A percentile compares a stretch with the other conserved stretches of the same genome.
Conservation (phyloP, 257 asterid species). For the Lavandula angustifolia region DNA sequence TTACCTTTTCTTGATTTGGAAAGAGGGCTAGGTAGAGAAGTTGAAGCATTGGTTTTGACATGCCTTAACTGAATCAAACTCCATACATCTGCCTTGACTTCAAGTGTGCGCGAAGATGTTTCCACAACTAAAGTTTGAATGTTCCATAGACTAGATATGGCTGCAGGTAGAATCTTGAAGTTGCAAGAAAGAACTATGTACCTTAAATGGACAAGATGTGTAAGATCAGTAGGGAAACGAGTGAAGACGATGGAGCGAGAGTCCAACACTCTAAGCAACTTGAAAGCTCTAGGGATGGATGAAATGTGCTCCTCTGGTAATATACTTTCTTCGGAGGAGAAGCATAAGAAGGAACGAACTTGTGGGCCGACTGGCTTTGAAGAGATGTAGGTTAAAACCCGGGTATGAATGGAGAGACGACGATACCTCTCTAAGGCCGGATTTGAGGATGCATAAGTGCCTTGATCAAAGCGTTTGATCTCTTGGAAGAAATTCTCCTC, state of each 20-base stretch:
- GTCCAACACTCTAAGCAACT: constrained; percentile 59
- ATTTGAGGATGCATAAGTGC: constrained; percentile 37
- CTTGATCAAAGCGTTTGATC: constrained; percentile 42
- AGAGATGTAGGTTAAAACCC: constrained; percentile 38
- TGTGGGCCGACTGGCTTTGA: constrained; percentile 46
- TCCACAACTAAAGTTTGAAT: constrained; percentile 49
- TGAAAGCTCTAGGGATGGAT: constrained; percentile 48
- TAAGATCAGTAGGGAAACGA: constrained; percentile 45
- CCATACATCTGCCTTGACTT: constrained; percentile 53
- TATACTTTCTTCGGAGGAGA: constrained; percentile 37
- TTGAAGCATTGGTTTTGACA: constrained; percentile 47
- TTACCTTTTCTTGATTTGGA: constrained; percentile 40
- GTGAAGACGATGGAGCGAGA: constrained; percentile 41
- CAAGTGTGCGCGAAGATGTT: constrained; percentile 47
- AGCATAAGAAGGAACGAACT: constrained; percentile 60
- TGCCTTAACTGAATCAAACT: constrained; percentile 60
- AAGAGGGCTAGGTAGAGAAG: constrained; percentile 38
- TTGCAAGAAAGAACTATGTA: constrained; percentile 46
- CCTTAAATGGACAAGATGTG: constrained; percentile 54
- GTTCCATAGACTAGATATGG: constrained; percentile 55
- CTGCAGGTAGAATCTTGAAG: constrained; percentile 40
- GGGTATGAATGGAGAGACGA: constrained; percentile 56
- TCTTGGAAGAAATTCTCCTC: constrained; percentile 48
- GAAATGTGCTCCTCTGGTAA: constrained; percentile 42
- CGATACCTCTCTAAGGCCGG: constrained; percentile 42